Conservation (phyloP, 805 yeast genomes). For the Candida nemodendra region DNA sequence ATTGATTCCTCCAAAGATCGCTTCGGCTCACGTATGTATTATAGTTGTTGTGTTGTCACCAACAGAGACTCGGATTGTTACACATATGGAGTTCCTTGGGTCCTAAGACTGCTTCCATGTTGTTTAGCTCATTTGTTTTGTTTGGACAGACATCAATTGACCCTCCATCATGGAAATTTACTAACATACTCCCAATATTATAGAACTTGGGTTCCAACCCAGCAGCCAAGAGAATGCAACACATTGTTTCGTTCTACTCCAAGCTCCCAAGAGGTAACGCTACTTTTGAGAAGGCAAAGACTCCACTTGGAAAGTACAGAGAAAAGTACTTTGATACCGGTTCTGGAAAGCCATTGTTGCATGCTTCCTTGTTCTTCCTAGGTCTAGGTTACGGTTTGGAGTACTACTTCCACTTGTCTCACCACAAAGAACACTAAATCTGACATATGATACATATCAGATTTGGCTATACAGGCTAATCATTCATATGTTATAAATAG, state of each 20-base stretch:
- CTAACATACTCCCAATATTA: conserved; percentile 14
- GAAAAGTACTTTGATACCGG: conserved; percentile 85
- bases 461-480: too few species aligned
- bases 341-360: conserved; percentile 78
- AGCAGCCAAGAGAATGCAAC: conserved; percentile 93
- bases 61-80: too few species aligned
- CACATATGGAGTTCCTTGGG: too few species aligned
- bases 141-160: too few species aligned
- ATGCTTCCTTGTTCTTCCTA: conserved; percentile 66
- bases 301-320: conserved; percentile 74
- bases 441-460: too few species aligned
- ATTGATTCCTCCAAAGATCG: conserved; percentile 97
- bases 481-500: too few species aligned
- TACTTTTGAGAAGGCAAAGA: conserved; percentile 66
- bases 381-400: conserved; percentile 86
- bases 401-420: conserved; percentile 85
- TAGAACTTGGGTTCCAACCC: conserved; percentile 93
- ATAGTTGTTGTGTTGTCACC: conserved; percentile 3
- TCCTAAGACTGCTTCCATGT: too few species aligned
- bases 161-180: too few species aligned
- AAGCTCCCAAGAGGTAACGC: conserved; percentile 93
- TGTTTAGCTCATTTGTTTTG: too few species aligned
- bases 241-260: conserved; percentile 94
- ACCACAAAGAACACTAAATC: conserved; percentile 49
- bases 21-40: conserved; percentile 80